phyloP scores from a whole-genome alignment of 345 rosid genomes.

The Linum lewisii region DNA sequence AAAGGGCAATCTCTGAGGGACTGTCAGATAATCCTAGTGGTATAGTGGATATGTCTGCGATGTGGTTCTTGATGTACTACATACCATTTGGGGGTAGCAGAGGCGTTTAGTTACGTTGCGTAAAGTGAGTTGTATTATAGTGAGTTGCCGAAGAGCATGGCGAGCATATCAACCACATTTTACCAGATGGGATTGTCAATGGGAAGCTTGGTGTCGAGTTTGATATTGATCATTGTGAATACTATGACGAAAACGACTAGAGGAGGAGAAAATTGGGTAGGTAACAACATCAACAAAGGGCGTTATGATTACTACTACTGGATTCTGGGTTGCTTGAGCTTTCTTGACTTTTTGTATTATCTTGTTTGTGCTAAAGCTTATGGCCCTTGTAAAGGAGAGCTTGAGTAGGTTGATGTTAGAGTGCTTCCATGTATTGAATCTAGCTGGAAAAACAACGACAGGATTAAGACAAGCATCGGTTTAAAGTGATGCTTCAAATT shows the following conservation, averaged over 20 bases:
- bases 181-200: background rate
- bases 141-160: background rate
- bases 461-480: no score
- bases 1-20: background rate
- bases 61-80: background rate
- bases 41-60: background rate
- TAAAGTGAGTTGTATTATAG: background rate
- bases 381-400: background rate
- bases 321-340: background rate
- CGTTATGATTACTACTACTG: slow-evolving; percentile 3
- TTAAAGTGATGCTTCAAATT: no score
- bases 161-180: background rate
- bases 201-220: background rate
- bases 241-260: background rate
- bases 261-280: background rate
- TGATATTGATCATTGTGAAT: background rate
- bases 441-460: no score
- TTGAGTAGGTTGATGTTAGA: no score
- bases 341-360: background rate
- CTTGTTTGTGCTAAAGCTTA: background rate
- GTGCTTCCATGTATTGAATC: no score
- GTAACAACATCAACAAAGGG: slow-evolving; percentile 2
- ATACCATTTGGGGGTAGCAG: background rate
- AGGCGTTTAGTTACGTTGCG: background rate
- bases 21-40: background rate